Evolutionary conservation across 345 rosid genomes (phyloP).

Genomic region (Salix dunnii): DNA sequence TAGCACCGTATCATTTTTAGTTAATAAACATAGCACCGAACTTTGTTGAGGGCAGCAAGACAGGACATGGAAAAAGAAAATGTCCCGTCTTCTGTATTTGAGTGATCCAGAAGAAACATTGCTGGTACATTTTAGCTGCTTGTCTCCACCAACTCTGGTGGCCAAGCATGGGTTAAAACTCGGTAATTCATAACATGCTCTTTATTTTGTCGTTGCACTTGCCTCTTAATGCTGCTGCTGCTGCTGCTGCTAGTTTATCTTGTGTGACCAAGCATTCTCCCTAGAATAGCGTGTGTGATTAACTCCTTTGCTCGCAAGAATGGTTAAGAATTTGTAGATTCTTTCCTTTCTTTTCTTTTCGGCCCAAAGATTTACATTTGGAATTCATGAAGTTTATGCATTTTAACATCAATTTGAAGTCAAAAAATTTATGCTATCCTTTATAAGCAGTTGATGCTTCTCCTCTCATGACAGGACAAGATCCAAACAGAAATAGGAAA

Average conservation of each 20-base stretch:
- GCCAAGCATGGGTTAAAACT: background rate
- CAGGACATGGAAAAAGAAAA: background rate
- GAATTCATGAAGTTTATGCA: background rate
- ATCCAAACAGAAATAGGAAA: slow-evolving; percentile 48
- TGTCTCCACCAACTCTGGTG: background rate
- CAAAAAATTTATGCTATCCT: background rate
- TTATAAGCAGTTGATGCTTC: slow-evolving; percentile 2
- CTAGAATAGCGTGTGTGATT: background rate
- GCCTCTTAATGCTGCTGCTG: no score
- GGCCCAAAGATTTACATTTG: background rate
- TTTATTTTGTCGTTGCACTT: background rate
- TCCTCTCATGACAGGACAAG: slow-evolving; percentile 42
- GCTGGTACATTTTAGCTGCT: background rate
- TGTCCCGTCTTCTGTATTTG: background rate
- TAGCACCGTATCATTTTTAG: background rate
- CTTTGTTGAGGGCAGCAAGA: background rate
- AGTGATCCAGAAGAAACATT: background rate
- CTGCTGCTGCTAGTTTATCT: background rate
- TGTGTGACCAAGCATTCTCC: background rate
- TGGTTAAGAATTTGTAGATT: background rate
- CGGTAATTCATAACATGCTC: background rate
- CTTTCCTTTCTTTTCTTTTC: background rate
- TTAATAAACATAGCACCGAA: background rate
- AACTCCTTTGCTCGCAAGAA: background rate
- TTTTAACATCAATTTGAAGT: background rate